Evolutionary conservation across 23 red algal species (phyloP).

Genomic region (Gracilaria gracilis): DNA sequence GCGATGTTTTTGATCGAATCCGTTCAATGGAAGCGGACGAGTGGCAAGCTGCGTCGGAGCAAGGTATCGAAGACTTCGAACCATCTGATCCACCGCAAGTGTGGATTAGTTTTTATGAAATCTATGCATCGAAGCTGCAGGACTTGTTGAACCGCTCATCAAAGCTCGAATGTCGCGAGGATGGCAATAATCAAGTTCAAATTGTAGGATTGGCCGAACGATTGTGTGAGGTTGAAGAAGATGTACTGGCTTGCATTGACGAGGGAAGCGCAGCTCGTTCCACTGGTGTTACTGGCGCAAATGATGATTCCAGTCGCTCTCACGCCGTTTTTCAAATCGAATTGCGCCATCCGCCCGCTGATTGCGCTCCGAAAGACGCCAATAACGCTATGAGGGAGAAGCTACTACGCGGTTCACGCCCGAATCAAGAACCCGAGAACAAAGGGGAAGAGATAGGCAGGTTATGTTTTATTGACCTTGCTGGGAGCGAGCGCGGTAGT

Average conservation of each 20-base stretch:
- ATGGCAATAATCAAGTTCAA: constrained; percentile 71
- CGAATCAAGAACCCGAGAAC: not conserved
- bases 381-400: constrained; percentile 45
- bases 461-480: constrained; percentile 92
- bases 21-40: constrained; percentile 37
- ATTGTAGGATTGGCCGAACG: constrained; percentile 74
- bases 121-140: constrained; percentile 78
- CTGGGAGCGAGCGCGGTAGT: constrained; percentile 89
- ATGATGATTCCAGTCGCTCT: constrained; percentile 86
- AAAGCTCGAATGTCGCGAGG: constrained; percentile 84
- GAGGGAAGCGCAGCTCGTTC: constrained; percentile 68
- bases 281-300: constrained; percentile 84
- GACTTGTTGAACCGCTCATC: constrained; percentile 73
- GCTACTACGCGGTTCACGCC: constrained; percentile 11
- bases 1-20: constrained; percentile 87
- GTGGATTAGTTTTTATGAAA: constrained; percentile 90
- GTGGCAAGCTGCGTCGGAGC: constrained; percentile 36
- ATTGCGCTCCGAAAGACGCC: constrained; percentile 13
- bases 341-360: constrained; percentile 34
- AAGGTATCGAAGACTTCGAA: constrained; percentile 62
- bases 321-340: constrained; percentile 90
- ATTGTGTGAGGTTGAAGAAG: constrained; percentile 71
- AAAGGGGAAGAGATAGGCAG: constrained; percentile 71
- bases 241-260: constrained; percentile 64
- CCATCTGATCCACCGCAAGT: constrained; percentile 71